Evolutionary conservation across 495 filamentous ascomycete genomes (phyloP).

Genomic region (Thozetella sp.): DNA sequence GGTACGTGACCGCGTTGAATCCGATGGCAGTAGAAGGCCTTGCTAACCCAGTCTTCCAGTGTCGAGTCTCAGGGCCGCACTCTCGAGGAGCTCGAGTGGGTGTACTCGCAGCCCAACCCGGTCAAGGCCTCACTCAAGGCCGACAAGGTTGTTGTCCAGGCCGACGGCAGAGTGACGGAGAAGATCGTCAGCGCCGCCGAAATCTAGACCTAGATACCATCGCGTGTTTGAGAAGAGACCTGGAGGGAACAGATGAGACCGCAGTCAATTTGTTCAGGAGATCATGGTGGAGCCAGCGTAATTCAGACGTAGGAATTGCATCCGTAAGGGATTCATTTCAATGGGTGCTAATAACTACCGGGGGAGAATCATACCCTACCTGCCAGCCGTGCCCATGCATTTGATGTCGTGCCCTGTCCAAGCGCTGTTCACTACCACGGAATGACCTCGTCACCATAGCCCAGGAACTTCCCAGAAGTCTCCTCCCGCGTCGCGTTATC

Average conservation of each 20-base stretch:
- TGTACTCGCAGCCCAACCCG: conserved; percentile 49
- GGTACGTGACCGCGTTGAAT: conserved; percentile 29
- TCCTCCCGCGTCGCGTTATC: neutral
- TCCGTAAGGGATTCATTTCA: too few relatives aligned
- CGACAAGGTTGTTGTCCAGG: conserved; percentile 55
- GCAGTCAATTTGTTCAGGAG: neutral
- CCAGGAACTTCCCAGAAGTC: neutral
- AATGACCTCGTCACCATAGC: too few relatives aligned
- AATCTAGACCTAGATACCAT: neutral
- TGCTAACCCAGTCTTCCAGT: conserved; percentile 21
- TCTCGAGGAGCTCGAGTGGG: conserved; percentile 53
- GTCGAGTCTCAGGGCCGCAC: conserved; percentile 52
- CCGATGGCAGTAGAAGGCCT: conserved; percentile 1
- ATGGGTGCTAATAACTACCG: too few relatives aligned
- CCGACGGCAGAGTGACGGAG: conserved; percentile 54
- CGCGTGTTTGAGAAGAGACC: too few relatives aligned
- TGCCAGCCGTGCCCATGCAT: too few relatives aligned
- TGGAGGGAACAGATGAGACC: neutral
- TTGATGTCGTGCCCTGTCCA: too few relatives aligned
- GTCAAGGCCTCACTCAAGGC: conserved; percentile 51
- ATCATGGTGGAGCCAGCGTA: too few relatives aligned
- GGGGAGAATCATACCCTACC: too few relatives aligned
- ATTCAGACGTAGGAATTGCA: too few relatives aligned
- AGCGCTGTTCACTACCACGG: too few relatives aligned
- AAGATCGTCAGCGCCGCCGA: conserved; percentile 32